phyloP scores from a whole-genome alignment of 257 asterid species.

The Capsicum baccatum region DNA sequence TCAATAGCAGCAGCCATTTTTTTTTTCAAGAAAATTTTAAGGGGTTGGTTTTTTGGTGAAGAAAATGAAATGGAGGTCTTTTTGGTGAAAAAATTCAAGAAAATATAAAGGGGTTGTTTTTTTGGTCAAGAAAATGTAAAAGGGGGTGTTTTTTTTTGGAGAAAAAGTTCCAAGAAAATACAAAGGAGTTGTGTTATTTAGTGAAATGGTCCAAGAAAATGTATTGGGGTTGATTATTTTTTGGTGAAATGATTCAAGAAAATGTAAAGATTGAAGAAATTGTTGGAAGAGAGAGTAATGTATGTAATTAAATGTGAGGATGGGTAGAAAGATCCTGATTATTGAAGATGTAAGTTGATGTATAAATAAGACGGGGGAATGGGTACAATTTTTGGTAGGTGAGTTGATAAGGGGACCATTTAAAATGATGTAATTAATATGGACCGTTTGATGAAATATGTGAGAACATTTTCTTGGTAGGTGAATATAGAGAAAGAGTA shows the following conservation, averaged over 20 bases:
- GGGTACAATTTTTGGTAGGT: constrained; percentile 10
- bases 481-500: neutral
- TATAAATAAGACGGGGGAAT: constrained; percentile 9
- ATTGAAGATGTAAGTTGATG: neutral
- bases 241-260: neutral
- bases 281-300: neutral
- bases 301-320: constrained; percentile 22
- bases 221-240: neutral
- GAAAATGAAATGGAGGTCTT: neutral
- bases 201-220: neutral
- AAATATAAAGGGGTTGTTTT: neutral
- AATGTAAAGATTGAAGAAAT: constrained; percentile 14
- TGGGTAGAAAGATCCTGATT: constrained; percentile 25
- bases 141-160: neutral
- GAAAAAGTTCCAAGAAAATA: neutral
- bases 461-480: constrained; percentile 17
- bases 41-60: neutral
- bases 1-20: constrained; percentile 40
- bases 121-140: neutral
- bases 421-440: neutral
- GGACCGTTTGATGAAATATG: neutral
- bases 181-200: neutral
- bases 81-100: neutral
- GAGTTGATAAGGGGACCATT: neutral
- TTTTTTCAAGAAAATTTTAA: neutral